These are phyloP conservation scores for Sambucus nigra DNA, from an alignment of 129 eudicot genomes.

Conservation along the genomic window DNA sequence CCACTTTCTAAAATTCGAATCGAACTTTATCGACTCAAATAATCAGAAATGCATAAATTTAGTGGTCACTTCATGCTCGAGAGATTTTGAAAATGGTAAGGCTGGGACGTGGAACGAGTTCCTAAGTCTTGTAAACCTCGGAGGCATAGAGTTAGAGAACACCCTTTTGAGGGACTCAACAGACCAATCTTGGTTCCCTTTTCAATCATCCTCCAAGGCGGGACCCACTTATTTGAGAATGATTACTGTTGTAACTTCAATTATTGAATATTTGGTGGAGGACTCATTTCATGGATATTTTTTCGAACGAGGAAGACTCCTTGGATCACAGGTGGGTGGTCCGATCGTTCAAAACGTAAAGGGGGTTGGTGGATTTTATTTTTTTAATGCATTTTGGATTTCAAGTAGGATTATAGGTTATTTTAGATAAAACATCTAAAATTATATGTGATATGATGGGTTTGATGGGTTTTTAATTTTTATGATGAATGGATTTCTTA, in stretches of 20 bases:
- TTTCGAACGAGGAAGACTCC: too few species aligned
- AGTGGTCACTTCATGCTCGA: constrained; percentile 56
- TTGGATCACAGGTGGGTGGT: too few species aligned
- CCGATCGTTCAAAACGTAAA: too few species aligned
- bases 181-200: constrained; percentile 67
- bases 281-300: too few species aligned
- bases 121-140: constrained; percentile 40
- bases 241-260: constrained; percentile 49
- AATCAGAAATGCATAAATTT: constrained; percentile 42
- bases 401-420: too few species aligned
- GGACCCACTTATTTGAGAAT: constrained; percentile 29
- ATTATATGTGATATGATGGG: too few species aligned
- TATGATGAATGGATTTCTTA: too few species aligned
- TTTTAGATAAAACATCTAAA: too few species aligned
- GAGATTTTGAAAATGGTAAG: constrained; percentile 45
- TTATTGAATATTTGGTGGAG: constrained; percentile 62
- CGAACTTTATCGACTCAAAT: constrained; percentile 33
- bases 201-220: constrained; percentile 23
- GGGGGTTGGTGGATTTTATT: too few species aligned
- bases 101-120: constrained; percentile 57
- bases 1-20: constrained; percentile 48
- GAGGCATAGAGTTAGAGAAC: constrained; percentile 20
- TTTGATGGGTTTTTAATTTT: too few species aligned
- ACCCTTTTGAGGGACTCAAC: constrained; percentile 1
- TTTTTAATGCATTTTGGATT: too few species aligned